A percentile compares a stretch with the other conserved stretches of the same genome.
Evolutionary conservation across 805 yeast species (phyloP).

Genomic region (Saccharomyces eubayanus): DNA sequence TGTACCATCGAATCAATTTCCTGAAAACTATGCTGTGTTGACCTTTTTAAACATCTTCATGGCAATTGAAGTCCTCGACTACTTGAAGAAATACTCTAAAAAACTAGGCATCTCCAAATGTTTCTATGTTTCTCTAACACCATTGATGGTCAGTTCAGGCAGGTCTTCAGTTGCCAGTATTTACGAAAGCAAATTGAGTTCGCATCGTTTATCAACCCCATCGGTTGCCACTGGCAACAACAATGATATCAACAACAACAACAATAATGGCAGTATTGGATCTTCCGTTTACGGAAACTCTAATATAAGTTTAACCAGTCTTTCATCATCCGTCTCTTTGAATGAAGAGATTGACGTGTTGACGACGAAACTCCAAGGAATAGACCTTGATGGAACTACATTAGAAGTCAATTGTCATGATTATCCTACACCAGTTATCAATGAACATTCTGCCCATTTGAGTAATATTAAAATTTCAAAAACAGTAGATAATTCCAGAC

Average conservation of each 20-base stretch:
- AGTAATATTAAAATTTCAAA: constrained; percentile 11
- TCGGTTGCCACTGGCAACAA: constrained; percentile 1
- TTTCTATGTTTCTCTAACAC: constrained; percentile 11
- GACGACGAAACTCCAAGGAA: constrained; percentile 7
- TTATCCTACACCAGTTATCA: constrained; percentile 15
- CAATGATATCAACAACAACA: constrained; percentile 1
- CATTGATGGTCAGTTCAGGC: neutral
- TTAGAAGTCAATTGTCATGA: constrained; percentile 7
- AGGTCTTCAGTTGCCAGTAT: neutral
- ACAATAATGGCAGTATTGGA: neutral
- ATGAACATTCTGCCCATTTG: constrained; percentile 11
- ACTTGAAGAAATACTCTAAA: constrained; percentile 7
- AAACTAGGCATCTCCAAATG: constrained; percentile 8
- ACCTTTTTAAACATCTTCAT: constrained; percentile 23
- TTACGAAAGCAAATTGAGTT: neutral
- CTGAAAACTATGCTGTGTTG: constrained; percentile 17
- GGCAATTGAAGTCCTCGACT: constrained; percentile 23
- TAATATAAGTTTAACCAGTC: constrained; percentile 12
- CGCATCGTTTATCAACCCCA: neutral
- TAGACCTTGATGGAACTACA: constrained; percentile 8
- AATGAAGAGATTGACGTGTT: constrained; percentile 10
- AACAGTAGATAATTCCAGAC: neutral
- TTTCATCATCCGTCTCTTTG: constrained; percentile 10
- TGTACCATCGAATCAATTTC: constrained; percentile 11
- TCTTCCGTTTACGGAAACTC: neutral